Base-by-base conservation (phyloP, 257 asterid species). In the Solanum appendiculatum region DNA sequence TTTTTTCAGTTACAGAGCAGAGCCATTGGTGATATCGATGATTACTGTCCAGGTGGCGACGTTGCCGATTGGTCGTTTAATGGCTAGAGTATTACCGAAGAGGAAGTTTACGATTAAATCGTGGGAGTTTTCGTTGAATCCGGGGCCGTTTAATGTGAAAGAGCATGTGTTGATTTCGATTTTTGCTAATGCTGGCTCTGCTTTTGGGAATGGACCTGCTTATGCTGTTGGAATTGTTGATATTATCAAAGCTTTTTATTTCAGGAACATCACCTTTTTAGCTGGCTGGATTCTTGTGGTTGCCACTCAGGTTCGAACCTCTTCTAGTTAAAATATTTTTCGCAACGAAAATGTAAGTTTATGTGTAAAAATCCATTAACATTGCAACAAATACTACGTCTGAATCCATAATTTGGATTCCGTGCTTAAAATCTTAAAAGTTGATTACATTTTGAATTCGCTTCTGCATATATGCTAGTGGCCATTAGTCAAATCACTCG, bases 91-190 rank as follows among this genome's bases (percentile, higher is more conserved):
- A 51, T 90, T 94, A 40, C 95, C 98, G 5, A 75, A 70, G 14
- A 80, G 89, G 33, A 92, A 84, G 89, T 92, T 93, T 72, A 44
- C 72, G 44, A 58, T 94, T 7, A 93, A 91, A 1, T 46, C 90
- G 10, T 80, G 90, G 90, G 87, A 89, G 87, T 93, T 93, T 36
- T 88, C 95, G 31, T 88, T 94, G 16, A 94, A 94, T 84, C 95
- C 98, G 2, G 98, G 96, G 16, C 96, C 98, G 11, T 94, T 94
- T 86, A 93, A 94, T 85, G 86, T 93, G 90, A 94, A 94, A 82
- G 98, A 94, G 86, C 98, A 94, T 56, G 98, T 94, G 1, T 63
- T 94, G 86, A 94, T 94, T 7, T 94, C 98, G 6, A 92, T 94
- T 25, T 94, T 94, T 51, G 98, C 96, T 1, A 94, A 93, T 72